Conservation (phyloP, 1,284 basidiomycete genomes). For the Irpex sp. region DNA sequence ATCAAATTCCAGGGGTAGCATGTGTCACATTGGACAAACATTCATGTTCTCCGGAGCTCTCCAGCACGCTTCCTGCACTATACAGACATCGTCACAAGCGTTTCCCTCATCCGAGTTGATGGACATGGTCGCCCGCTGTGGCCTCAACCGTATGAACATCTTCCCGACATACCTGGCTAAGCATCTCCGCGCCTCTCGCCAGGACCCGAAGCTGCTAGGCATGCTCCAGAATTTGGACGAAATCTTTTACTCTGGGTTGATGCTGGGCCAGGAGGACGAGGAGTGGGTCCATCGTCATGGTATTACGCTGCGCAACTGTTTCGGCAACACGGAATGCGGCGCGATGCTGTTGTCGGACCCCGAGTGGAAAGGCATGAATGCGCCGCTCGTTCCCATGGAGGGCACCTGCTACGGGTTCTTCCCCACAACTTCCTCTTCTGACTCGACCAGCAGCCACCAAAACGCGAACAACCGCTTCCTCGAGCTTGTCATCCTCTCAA, state of each 20-base stretch:
- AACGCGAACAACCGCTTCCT: slow-evolving; percentile 48
- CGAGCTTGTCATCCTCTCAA: slow-evolving; percentile 61
- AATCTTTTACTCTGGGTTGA: slow-evolving; percentile 58
- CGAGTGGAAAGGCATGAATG: slow-evolving; percentile 28
- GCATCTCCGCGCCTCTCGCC: slow-evolving; percentile 58
- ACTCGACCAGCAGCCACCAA: slow-evolving; percentile 41
- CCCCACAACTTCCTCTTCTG: slow-evolving; percentile 38
- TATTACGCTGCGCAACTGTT: slow-evolving; percentile 62
- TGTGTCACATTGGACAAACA: slow-evolving; percentile 30
- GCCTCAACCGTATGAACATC: slow-evolving; percentile 67
- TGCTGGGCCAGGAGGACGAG: slow-evolving; percentile 60
- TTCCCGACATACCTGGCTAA: slow-evolving; percentile 63
- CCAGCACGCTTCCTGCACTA: slow-evolving; percentile 66
- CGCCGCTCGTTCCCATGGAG: slow-evolving; percentile 46
- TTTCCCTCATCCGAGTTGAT: slow-evolving; percentile 68
- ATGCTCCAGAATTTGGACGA: slow-evolving; percentile 54
- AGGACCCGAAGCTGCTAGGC: slow-evolving; percentile 56
- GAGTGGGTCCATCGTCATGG: slow-evolving; percentile 56
- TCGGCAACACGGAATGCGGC: slow-evolving; percentile 71
- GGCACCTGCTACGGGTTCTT: slow-evolving; percentile 57
- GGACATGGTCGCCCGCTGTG: slow-evolving; percentile 64
- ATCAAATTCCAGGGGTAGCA: slow-evolving; percentile 24
- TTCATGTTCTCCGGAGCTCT: slow-evolving; percentile 45
- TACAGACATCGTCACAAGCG: slow-evolving; percentile 59
- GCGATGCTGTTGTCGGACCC: slow-evolving; percentile 52